Evolutionary conservation across 768 basidiomycete genomes (phyloP), one percentile per base, ranked within the genome.

Genomic region (Phaffia tasmanica): DNA sequence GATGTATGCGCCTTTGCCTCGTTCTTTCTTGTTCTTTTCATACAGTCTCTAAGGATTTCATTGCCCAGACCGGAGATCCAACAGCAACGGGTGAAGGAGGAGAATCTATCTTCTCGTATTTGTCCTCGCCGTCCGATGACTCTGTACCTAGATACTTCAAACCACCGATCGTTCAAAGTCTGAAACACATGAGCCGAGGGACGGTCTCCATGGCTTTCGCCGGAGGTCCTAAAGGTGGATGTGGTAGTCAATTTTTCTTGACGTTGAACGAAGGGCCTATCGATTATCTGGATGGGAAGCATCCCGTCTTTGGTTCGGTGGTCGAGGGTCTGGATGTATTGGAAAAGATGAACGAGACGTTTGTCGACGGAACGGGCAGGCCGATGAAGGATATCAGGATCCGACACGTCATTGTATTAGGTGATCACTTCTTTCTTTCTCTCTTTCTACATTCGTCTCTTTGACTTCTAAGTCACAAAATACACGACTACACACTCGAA

Each of bases 181-280:
- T 97, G 68, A 97, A 97, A 76, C 95, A 99, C 74, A 80, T 80
- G 0, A 77, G 79, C 11, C 85, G 83, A 71, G 95, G 95, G 23
- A 97, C 91, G 0, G 87, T 99, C 19, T 97, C 92, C 0, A 98
- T 98, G 95, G 95, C 95, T 9, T 84, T 97, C 14, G 88, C 94
- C 2, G 91, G 91, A n/a, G 79, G 84, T 0, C 70, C 86, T 16
- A 85, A 83, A 1, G 49, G 54, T 11, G 87, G 92, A 18, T 91
- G 89, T 71, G 94, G 91, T 15, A 88, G 87, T 72, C 95, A 98
- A 73, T 99, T 98, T 80, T 99, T 97, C 77, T 83, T 99, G 73
- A 99, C 95, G 0, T 81, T 99, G 2, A 85, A 81, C 15, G 87
- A 93, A 71, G 66, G 61, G 1, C 84, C 85, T 68, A 88, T 95